phyloP scores from a whole-genome alignment of 768 basidiomycete species.

The Collybia mongolica region DNA sequence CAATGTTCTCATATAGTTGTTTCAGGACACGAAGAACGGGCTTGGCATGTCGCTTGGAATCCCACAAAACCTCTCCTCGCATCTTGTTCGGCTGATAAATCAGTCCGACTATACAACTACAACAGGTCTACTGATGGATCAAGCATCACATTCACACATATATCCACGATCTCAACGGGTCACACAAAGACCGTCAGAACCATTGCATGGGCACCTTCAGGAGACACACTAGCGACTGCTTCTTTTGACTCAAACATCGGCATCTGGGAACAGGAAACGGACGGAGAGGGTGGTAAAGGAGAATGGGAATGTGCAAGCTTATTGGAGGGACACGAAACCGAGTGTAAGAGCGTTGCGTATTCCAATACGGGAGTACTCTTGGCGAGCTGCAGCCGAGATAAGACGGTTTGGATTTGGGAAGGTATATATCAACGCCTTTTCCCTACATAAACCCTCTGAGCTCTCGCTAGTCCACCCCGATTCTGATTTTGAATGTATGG shows the following conservation, averaged over 20 bases:
- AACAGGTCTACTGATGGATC: constrained; percentile 21
- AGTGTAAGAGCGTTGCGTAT: constrained; percentile 92
- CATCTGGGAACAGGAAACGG: constrained; percentile 77
- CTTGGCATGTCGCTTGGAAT: constrained; percentile 91
- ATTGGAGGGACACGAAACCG: constrained; percentile 93
- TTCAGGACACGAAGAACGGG: constrained; percentile 77
- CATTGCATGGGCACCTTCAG: constrained; percentile 88
- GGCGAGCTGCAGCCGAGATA: constrained; percentile 95
- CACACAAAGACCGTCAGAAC: constrained; percentile 88
- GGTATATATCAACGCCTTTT: constrained; percentile 45
- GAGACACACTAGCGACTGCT: constrained; percentile 82
- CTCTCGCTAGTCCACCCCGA: constrained; percentile 74
- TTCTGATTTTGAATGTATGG: constrained; percentile 91
- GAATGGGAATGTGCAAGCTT: constrained; percentile 90
- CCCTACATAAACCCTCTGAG: constrained; percentile 3
- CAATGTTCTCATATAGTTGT: not conserved
- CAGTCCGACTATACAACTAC: constrained; percentile 84
- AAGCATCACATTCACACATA: constrained; percentile 43
- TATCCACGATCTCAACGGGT: constrained; percentile 74
- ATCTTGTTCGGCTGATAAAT: constrained; percentile 93
- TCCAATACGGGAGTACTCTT: constrained; percentile 75
- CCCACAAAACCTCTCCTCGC: constrained; percentile 78
- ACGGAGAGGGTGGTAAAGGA: constrained; percentile 37
- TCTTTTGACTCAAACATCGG: constrained; percentile 94
- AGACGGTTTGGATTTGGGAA: constrained; percentile 99